These are phyloP conservation scores for Penicillium odoratum DNA, from an alignment of 495 filamentous ascomycete genomes.

Conservation along the genomic window DNA sequence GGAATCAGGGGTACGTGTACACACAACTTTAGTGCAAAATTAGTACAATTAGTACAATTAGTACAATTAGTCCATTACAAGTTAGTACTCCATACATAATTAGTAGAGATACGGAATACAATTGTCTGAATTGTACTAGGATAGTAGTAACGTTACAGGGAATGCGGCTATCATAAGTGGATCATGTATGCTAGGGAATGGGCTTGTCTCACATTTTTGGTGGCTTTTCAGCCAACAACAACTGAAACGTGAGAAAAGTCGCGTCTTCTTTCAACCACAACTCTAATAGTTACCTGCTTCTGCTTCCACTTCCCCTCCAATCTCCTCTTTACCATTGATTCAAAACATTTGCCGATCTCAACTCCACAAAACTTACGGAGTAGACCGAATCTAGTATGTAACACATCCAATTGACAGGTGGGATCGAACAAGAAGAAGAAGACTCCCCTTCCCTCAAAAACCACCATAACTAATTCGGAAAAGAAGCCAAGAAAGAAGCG, in stretches of 20 bases:
- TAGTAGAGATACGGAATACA: too few species aligned
- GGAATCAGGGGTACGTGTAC: background rate
- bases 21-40: too few species aligned
- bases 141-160: background rate
- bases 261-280: conserved; percentile 2
- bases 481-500: conserved; percentile 2
- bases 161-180: conserved; percentile 12
- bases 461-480: background rate
- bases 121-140: too few species aligned
- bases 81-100: too few species aligned
- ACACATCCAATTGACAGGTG: background rate
- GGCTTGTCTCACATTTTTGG: conserved; percentile 31
- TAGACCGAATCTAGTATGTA: too few species aligned
- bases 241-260: conserved; percentile 7
- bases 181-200: conserved; percentile 12
- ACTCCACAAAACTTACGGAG: background rate
- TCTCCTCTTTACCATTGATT: background rate
- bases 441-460: background rate
- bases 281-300: conserved; percentile 5
- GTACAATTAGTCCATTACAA: too few species aligned
- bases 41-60: too few species aligned
- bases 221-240: conserved; percentile 17
- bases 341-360: background rate
- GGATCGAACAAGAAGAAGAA: background rate
- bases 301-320: background rate